Evolutionary conservation across 148 eudicot species (phyloP), one percentile per base, ranked within the genome.

Genomic region (Fagopyrum homotropicum): DNA sequence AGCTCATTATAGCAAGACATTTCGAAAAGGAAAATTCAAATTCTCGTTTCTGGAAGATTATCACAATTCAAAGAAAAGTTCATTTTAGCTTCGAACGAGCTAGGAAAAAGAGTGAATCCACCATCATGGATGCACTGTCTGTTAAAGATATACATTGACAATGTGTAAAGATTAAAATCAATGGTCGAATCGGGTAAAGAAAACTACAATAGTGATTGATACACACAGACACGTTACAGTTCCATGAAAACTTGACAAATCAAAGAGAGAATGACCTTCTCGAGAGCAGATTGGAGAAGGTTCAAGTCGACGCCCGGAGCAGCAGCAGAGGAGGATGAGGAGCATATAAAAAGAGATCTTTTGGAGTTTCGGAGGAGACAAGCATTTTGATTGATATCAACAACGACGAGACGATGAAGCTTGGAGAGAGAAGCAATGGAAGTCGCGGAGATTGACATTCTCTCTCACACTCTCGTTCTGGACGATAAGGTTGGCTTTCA

Each of bases 231-330:
- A 22, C 26, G 26, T 12, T 52, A 26, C 26, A 80, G 59, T 19
- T 74, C 48, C 17, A 51, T 44, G 1, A 78, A 48, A 9, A 10
- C 72, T 47, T 43, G 73, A 52, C 19, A 43, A n/a, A 44, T 4
- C 16, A 35, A 69, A 76, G 71, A 48, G 55, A 73, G 70, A 40
- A 5, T 16, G 45, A 90, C 98, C 89, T 86, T 83, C 15, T 86
- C 86, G 81, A 93, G 82, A 75, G 97, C 94, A 11, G 97, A 85
- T 74, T 89, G 83, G 44, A 93, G 97, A 60, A 88, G 40, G 66
- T 75, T 81, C 45, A 93, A 77, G 75, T 91, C 91, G 73, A 91
- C 84, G 55, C 90, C 83, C 11, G 90, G 78, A 77, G 97, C 84
- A 72, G 89, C 82, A 47, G 96, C 78, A 75, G 96, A 79, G 76